These are phyloP conservation scores for Medicago truncatula DNA, from an alignment of 306 rosid species.

Conservation along the genomic window DNA sequence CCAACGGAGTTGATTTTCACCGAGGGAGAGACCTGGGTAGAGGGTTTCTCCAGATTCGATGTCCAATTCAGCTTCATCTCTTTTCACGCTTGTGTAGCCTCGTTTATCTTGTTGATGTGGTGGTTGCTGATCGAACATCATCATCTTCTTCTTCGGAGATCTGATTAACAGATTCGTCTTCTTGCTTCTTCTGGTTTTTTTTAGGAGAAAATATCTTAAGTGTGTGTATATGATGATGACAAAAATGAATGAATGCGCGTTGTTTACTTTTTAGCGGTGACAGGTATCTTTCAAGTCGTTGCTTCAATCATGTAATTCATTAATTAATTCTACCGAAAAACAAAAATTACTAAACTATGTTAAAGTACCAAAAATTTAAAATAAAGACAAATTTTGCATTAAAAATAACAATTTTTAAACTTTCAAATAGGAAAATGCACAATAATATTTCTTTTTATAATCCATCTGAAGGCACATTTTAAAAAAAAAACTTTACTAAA, in stretches of 20 bases:
- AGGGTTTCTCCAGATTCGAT: slow-evolving; percentile 83
- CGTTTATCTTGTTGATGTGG: slow-evolving; percentile 9
- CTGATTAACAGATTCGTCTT: neutral
- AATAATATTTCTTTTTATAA: too few relatives aligned
- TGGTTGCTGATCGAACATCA: slow-evolving; percentile 31
- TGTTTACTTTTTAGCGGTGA: neutral
- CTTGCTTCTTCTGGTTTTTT: neutral
- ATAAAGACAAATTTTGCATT: too few relatives aligned
- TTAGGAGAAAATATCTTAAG: too few relatives aligned
- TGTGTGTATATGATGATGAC: neutral
- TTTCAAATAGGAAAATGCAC: too few relatives aligned
- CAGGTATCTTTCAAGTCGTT: neutral
- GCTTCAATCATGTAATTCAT: neutral
- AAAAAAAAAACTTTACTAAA: too few relatives aligned
- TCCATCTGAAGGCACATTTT: too few relatives aligned
- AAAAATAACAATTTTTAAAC: too few relatives aligned
- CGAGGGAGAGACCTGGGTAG: slow-evolving; percentile 74
- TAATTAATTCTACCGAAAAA: too few relatives aligned
- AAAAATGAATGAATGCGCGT: slow-evolving; percentile 3
- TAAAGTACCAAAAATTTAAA: too few relatives aligned
- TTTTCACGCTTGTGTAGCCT: slow-evolving; percentile 54
- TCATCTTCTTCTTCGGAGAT: neutral
- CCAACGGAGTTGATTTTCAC: slow-evolving; percentile 98
- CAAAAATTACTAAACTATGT: too few relatives aligned
- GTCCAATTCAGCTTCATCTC: slow-evolving; percentile 52